Percentiles rank a stretch among this genome's conserved stretches.
These are phyloP conservation scores for Exsudoporus frostii DNA, from an alignment of 768 basidiomycete genomes.

Conservation along the genomic window DNA sequence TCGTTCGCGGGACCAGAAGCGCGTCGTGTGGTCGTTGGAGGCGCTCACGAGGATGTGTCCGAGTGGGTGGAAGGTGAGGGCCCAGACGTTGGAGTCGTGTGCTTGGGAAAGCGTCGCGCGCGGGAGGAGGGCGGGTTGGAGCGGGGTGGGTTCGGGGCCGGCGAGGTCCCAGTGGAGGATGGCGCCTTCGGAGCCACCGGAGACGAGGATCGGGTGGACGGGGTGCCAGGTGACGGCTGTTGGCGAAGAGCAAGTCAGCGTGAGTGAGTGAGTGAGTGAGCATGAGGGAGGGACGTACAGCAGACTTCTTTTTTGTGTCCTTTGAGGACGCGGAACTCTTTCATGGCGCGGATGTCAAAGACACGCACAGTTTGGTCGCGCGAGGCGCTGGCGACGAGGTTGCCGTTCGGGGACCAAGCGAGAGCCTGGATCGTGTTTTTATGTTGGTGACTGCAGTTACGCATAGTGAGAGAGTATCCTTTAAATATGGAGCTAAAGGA, in stretches of 20 bases:
- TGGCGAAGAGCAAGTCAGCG: not conserved
- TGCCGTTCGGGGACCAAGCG: slow-evolving; percentile 92
- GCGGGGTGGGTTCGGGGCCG: slow-evolving; percentile 45
- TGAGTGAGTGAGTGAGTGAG: not conserved
- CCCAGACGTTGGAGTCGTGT: slow-evolving; percentile 98
- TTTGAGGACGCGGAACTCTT: slow-evolving; percentile 86
- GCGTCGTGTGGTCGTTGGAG: slow-evolving; percentile 97
- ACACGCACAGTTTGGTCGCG: slow-evolving; percentile 93
- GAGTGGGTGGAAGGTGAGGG: slow-evolving; percentile 90
- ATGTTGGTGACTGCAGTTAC: slow-evolving; percentile 76
- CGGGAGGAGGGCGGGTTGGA: slow-evolving; percentile 47
- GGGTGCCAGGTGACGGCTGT: slow-evolving; percentile 93
- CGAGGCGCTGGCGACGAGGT: slow-evolving; percentile 90
- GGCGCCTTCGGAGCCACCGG: slow-evolving; percentile 92
- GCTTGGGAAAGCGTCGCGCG: slow-evolving; percentile 90
- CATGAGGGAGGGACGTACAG: slow-evolving; percentile 51
- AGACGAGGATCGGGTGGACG: slow-evolving; percentile 84
- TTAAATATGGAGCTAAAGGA: not conserved
- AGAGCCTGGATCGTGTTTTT: slow-evolving; percentile 96
- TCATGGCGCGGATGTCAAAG: slow-evolving; percentile 98
- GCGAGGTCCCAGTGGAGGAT: slow-evolving; percentile 93
- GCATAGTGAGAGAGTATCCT: not conserved
- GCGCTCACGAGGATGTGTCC: slow-evolving; percentile 92
- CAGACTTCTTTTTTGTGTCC: slow-evolving; percentile 99
- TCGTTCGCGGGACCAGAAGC: slow-evolving; percentile 96